These are phyloP conservation scores for Alternaria gaisen DNA, from an alignment of 2,329 filamentous ascomycete species.

Conservation along the genomic window DNA sequence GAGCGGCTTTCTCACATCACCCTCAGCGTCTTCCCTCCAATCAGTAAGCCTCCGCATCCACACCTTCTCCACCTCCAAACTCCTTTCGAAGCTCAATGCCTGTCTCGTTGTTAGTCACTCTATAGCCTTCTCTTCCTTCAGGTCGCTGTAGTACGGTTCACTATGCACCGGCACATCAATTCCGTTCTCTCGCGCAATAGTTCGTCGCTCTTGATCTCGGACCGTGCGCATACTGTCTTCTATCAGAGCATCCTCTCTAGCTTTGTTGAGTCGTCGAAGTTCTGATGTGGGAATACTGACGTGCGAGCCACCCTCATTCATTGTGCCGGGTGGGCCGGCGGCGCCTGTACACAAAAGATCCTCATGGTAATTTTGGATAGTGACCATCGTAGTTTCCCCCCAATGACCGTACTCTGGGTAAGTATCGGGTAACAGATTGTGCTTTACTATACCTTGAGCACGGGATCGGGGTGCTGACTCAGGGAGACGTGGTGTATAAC, in stretches of 20 bases:
- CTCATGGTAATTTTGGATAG: background rate
- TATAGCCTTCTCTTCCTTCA: background rate
- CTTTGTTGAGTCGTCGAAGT: background rate
- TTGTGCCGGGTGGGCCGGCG: background rate
- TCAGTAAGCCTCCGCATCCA: background rate
- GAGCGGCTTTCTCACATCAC: background rate
- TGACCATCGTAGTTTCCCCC: background rate
- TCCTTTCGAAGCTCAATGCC: background rate
- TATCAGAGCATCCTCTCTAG: background rate
- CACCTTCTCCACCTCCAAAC: background rate
- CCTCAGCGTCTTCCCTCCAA: background rate
- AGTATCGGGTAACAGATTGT: background rate
- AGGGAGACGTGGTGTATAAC: background rate
- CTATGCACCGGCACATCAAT: background rate
- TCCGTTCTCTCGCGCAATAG: background rate
- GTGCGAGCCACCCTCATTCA: background rate
- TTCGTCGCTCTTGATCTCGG: background rate
- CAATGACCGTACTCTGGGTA: background rate
- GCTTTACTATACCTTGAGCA: background rate
- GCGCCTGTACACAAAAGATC: background rate
- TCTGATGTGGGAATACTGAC: background rate
- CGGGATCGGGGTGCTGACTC: background rate
- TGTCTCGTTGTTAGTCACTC: background rate
- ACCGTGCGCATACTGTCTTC: background rate
- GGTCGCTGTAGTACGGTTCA: background rate